These are phyloP conservation scores for Ilex aquifolium DNA, from an alignment of 257 asterid genomes.

Conservation along the genomic window DNA sequence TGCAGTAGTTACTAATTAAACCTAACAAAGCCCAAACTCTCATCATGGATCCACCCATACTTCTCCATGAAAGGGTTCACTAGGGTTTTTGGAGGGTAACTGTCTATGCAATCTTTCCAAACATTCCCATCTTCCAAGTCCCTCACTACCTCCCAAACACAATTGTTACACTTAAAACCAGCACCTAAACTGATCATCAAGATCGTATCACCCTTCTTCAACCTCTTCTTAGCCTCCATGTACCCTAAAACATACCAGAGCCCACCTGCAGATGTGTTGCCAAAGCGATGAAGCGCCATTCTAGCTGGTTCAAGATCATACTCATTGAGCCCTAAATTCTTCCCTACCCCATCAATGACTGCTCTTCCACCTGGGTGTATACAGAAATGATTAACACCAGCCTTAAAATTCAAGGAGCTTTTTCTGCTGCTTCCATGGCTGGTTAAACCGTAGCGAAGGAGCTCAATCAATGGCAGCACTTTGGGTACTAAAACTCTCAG, in stretches of 20 bases:
- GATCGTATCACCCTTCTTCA: conserved; percentile 46
- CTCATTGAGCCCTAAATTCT: conserved; percentile 31
- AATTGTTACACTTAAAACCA: conserved; percentile 56
- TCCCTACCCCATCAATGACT: conserved; percentile 48
- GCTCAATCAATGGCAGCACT: conserved; percentile 24
- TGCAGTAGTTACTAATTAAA: conserved; percentile 5
- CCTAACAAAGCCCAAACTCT: conserved; percentile 26
- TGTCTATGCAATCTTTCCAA: conserved; percentile 39
- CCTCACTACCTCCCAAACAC: conserved; percentile 43
- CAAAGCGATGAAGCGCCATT: conserved; percentile 60
- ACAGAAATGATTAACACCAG: conserved; percentile 49
- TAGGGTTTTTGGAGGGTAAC: conserved; percentile 27
- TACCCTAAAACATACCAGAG: conserved; percentile 58
- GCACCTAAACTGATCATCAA: conserved; percentile 54
- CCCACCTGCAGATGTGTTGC: conserved; percentile 55
- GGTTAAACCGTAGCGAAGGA: conserved; percentile 1
- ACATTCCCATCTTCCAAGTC: conserved; percentile 39
- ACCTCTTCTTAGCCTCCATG: conserved; percentile 63
- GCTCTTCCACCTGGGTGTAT: conserved; percentile 66
- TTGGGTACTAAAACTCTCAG: conserved; percentile 21
- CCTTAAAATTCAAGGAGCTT: conserved; percentile 32
- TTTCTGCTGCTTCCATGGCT: not conserved
- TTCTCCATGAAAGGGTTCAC: conserved; percentile 35
- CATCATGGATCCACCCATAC: conserved; percentile 42
- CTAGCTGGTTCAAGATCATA: conserved; percentile 53